Evolutionary conservation across 805 yeast species (phyloP).

Genomic region (Starmera caribaea): DNA sequence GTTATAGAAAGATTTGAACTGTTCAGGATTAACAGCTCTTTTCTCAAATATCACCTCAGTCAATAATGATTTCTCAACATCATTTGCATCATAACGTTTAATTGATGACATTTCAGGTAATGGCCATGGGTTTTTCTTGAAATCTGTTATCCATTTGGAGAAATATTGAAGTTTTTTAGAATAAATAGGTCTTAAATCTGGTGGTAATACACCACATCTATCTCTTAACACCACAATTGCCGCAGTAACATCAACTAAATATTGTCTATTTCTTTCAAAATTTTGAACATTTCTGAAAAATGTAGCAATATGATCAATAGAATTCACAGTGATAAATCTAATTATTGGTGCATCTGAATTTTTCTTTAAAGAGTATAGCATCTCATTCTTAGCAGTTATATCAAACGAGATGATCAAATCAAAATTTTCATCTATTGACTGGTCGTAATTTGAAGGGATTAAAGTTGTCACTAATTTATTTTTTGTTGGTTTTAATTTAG

Average conservation of each 20-base stretch:
- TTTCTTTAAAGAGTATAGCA: conserved; percentile 21
- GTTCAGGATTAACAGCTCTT: conserved; percentile 32
- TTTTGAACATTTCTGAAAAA: conserved; percentile 29
- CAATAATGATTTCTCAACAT: conserved; percentile 69
- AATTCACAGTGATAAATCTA: conserved; percentile 64
- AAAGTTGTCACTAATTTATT: conserved; percentile 14
- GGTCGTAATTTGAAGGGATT: conserved; percentile 11
- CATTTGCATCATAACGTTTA: conserved; percentile 53
- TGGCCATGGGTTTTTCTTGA: conserved; percentile 49
- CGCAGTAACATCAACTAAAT: conserved; percentile 62
- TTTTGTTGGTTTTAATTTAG: conserved; percentile 17
- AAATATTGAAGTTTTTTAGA: conserved; percentile 55
- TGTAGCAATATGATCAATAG: conserved; percentile 73
- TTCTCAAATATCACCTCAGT: conserved; percentile 61
- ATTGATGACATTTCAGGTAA: conserved; percentile 64
- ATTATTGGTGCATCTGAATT: conserved; percentile 42
- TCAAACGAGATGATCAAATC: conserved; percentile 61
- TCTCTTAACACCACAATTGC: conserved; percentile 78
- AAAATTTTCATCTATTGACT: conserved; percentile 20
- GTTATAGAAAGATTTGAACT: conserved; percentile 36
- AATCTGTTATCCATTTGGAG: conserved; percentile 47
- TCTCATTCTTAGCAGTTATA: conserved; percentile 38
- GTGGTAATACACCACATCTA: conserved; percentile 72
- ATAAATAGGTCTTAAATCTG: conserved; percentile 69
- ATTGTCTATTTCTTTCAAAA: conserved; percentile 23